Evolutionary conservation across 2,329 filamentous ascomycete species (phyloP).

Genomic region (Lachnellula occidentalis): DNA sequence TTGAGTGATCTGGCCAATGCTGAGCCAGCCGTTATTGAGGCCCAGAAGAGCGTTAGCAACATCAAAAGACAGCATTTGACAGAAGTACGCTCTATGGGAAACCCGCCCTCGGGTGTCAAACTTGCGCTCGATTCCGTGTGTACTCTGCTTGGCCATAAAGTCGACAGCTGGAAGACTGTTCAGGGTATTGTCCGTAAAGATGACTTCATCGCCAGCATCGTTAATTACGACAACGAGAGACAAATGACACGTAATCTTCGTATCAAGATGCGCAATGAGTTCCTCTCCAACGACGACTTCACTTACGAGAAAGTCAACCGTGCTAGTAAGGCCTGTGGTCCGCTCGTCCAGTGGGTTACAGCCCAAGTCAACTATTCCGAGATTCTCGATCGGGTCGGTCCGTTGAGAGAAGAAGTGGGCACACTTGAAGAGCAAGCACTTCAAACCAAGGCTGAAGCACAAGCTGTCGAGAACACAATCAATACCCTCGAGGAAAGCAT

Average conservation of each 20-base stretch:
- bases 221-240: slow-evolving; percentile 92
- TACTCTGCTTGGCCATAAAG: slow-evolving; percentile 85
- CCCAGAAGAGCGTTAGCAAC: slow-evolving; percentile 93
- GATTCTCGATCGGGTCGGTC: slow-evolving; percentile 89
- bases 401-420: slow-evolving; percentile 82
- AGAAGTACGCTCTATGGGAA: slow-evolving; percentile 95
- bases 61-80: slow-evolving; percentile 97
- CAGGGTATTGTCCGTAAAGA: slow-evolving; percentile 84
- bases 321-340: slow-evolving; percentile 93
- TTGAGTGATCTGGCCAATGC: slow-evolving; percentile 82
- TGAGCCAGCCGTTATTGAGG: slow-evolving; percentile 87
- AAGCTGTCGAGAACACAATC: slow-evolving; percentile 86
- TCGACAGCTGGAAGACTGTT: slow-evolving; percentile 86
- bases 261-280: slow-evolving; percentile 87
- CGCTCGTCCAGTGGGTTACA: slow-evolving; percentile 92
- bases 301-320: slow-evolving; percentile 95
- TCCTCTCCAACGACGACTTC: slow-evolving; percentile 88
- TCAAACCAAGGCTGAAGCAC: slow-evolving; percentile 88
- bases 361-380: slow-evolving; percentile 98
- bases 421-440: slow-evolving; percentile 83
- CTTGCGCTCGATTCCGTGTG: slow-evolving; percentile 95
- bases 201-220: slow-evolving; percentile 96
- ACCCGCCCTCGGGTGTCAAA: slow-evolving; percentile 83
- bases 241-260: slow-evolving; percentile 85
- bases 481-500: slow-evolving; percentile 82